phyloP scores from a whole-genome alignment of 1,139 yeast species.

The Taphrina deformans region DNA sequence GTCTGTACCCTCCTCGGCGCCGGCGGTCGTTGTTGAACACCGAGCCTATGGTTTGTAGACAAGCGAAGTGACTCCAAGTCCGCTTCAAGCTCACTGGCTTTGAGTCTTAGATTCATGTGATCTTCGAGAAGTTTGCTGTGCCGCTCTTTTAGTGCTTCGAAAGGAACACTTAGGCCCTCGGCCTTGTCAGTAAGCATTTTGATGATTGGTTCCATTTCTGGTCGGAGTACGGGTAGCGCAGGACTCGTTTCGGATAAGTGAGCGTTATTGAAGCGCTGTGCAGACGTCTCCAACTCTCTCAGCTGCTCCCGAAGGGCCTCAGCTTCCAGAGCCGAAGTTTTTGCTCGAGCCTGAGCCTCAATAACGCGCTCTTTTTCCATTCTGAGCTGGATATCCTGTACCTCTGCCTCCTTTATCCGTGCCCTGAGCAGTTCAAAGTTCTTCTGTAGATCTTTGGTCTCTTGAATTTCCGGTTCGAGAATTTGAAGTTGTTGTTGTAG shows the following conservation, averaged over 20 bases:
- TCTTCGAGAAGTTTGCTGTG: background rate
- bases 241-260: background rate
- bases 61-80: background rate
- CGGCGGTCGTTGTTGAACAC: background rate
- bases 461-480: conserved; percentile 27
- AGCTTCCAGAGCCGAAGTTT: conserved; percentile 1
- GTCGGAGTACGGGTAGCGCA: background rate
- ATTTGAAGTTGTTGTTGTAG: conserved; percentile 19
- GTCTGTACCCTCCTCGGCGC: background rate
- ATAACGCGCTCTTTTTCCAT: conserved; percentile 24
- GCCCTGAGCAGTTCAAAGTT: conserved; percentile 14
- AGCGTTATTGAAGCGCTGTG: background rate
- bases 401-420: conserved; percentile 27
- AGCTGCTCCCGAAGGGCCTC: conserved; percentile 14
- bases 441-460: conserved; percentile 18
- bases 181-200: background rate
- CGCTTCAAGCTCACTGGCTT: background rate
- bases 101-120: background rate
- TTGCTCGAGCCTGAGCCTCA: conserved; percentile 15
- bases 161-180: background rate
- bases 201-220: background rate
- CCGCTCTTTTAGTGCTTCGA: background rate
- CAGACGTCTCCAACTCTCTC: background rate
- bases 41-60: background rate
- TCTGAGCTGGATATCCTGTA: conserved; percentile 21